Evolutionary conservation across 2,329 filamentous ascomycete species (phyloP), one percentile per base, ranked within the genome.

Genomic region (Graphium sp.): DNA sequence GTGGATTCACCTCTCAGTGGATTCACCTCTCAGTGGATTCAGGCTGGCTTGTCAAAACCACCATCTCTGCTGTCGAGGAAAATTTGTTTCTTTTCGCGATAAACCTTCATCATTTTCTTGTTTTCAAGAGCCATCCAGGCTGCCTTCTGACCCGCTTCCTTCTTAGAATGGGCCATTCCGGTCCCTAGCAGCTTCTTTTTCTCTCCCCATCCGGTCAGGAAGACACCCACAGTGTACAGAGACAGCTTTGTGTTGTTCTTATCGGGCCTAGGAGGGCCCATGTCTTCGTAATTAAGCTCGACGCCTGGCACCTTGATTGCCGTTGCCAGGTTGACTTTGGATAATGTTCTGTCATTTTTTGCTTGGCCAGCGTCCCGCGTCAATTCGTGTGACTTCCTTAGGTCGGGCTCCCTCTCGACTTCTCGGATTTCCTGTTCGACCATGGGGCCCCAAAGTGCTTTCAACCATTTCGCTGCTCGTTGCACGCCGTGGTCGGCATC

Each of bases 401-500:
- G 17, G 7, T 28, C 31, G 36, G 23, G 39, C 29, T 34, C 48
- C 31, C 30, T 43, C 37, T 56, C 57, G 35, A 55, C 59, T 21
- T 49, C 39, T 12, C 42, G 43, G 23, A 76, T 67, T 17, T 74
- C 60, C 15, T 64, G 51, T 17, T 55, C 45, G 21, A 91, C 52
- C 5, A 66, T 70, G 26, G 60, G 67, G 4, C 66, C 64, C 83
- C 84, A 94, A 1, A 94, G 55, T 6, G 62, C 53, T 28, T 69
- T 74, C 25, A 94, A 53, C 83, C 84, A 95, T 10, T 60, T 47
- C 29, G 75, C 62, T 2, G 66, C 74, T 2, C 58, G 60, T 6
- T 49, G 36, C 26, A 77, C 64, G 1, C 85, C 84, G 26, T 68
- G 46, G 4, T 55, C 49, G 0, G 70, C 60, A 40, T 83, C 67